phyloP scores from a whole-genome alignment of 805 yeast species.

The Sugiyamaella qingdaonensis region DNA sequence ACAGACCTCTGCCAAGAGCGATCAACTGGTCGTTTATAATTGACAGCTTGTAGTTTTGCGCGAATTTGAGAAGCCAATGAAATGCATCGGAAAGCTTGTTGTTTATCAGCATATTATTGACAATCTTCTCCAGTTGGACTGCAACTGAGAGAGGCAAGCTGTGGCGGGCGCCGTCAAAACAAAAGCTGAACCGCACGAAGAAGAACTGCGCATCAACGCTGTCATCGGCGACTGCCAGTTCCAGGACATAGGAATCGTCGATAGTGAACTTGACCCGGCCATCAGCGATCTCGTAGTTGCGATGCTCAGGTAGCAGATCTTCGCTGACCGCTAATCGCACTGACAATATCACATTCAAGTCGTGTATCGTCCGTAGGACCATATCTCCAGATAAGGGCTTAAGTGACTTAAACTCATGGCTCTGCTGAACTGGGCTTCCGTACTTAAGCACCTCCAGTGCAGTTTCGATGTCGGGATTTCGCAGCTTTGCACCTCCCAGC shows the following conservation, averaged over 20 bases:
- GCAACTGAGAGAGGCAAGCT: conserved; percentile 35
- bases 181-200: conserved; percentile 69
- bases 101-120: conserved; percentile 48
- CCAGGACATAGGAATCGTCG: conserved; percentile 63
- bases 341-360: conserved; percentile 68
- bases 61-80: conserved; percentile 52
- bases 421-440: conserved; percentile 72
- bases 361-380: conserved; percentile 56
- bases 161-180: conserved; percentile 38
- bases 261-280: conserved; percentile 71
- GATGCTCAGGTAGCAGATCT: conserved; percentile 58
- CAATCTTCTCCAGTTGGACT: conserved; percentile 48
- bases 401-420: conserved; percentile 52
- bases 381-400: conserved; percentile 49
- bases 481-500: conserved; percentile 83
- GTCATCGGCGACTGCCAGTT: conserved; percentile 70
- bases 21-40: conserved; percentile 55
- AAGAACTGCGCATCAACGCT: conserved; percentile 62
- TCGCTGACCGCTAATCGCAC: conserved; percentile 65
- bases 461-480: conserved; percentile 85
- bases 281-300: conserved; percentile 60
- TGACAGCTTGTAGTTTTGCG: conserved; percentile 62
- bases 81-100: conserved; percentile 51
- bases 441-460: conserved; percentile 77
- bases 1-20: conserved; percentile 46